Evolutionary conservation across 2,329 filamentous ascomycete genomes (phyloP).

Genomic region (Xylariaceae sp.): DNA sequence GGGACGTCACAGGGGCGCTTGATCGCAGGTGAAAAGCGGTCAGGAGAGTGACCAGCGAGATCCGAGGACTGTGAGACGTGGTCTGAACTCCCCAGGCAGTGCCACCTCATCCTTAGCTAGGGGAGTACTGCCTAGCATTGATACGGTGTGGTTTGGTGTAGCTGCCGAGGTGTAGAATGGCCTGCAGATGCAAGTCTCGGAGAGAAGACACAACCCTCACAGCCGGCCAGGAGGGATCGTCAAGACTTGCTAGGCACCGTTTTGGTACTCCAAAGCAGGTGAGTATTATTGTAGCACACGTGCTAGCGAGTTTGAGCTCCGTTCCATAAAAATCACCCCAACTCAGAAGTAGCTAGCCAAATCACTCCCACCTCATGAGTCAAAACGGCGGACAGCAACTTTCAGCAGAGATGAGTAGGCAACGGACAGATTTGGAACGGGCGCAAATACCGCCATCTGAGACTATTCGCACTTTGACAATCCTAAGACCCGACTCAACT

Average conservation of each 20-base stretch:
- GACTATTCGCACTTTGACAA: conserved; percentile 34
- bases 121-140: neutral
- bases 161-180: neutral
- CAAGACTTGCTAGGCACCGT: neutral
- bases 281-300: neutral
- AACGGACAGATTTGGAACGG: neutral
- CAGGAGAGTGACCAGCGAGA: conserved; percentile 2
- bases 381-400: neutral
- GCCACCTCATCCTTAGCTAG: neutral
- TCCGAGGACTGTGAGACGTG: neutral
- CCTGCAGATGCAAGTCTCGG: conserved; percentile 17
- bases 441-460: neutral
- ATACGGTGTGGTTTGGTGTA: neutral
- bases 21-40: conserved; percentile 8
- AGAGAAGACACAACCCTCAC: neutral
- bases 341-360: neutral
- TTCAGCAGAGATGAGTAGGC: neutral
- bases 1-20: conserved; percentile 18
- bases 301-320: neutral
- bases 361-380: neutral
- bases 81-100: neutral
- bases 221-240: neutral
- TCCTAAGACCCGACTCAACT: conserved; percentile 30
- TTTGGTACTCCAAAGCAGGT: conserved; percentile 2
- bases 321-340: neutral